Evolutionary conservation across 495 filamentous ascomycete genomes (phyloP), one percentile per base, ranked within the genome.

Genomic region (Apiosordaria backusii): DNA sequence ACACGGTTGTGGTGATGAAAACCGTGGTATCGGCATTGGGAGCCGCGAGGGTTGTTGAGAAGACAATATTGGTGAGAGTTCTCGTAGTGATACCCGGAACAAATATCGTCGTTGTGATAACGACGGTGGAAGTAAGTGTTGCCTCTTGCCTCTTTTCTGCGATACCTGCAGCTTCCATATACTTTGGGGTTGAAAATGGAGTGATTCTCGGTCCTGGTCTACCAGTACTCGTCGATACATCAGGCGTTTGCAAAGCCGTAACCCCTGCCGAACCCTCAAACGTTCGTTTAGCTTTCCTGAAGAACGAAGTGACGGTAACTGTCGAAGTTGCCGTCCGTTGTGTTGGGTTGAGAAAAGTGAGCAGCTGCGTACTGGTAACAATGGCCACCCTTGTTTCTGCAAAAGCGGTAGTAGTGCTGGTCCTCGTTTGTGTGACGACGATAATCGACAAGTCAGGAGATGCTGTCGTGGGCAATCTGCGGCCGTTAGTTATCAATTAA

Each of bases 61-160:
- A 75, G 19, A 73, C 68, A 2, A 67, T 70, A 24, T 70, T 70
- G 21, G 71, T 68, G 19, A 70, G 45, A 6, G 72, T 74, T n/a
- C 25, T 19, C 9, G 26, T 19, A 21, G 21, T 21, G 25, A 27
- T n/a, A 61, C 24, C 24, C 16, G 24, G 24, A 45, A 59, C 22
- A 15, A 61, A 45, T 18, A 61, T 27, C 4, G 59, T 61, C 3
- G 26, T 61, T 5, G 23, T 61, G 27, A 61, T 27, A 1, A 45
- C 29, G 19, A 40, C 59, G 0, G 26, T 61, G 3, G 59, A 61
- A 45, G 59, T 61, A 45, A 61, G 59, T 29, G 59, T 61, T 22
- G 29, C 18, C 13, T 21, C 59, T 21, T 61, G 25, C 21, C 59
- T n/a, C 19, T 61, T 45, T 15, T 45, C 25, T 4, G 18, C 26